Conservation (phyloP, 2,329 filamentous ascomycete species). For the Cladosporium sp. region DNA sequence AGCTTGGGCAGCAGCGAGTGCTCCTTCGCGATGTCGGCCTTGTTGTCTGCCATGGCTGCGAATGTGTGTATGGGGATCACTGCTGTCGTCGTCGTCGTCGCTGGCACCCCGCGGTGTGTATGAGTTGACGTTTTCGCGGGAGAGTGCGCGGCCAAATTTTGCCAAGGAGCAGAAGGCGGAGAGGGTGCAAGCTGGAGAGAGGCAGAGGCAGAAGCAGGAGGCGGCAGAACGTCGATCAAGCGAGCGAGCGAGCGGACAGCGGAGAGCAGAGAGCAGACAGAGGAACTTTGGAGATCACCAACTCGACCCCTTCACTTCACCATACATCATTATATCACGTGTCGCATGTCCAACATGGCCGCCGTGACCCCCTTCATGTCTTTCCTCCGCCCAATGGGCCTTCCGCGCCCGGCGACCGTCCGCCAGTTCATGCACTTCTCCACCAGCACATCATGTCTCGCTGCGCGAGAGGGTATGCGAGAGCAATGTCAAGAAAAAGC, state of each 20-base stretch:
- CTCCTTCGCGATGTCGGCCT: conserved; percentile 58
- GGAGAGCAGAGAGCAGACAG: conserved; percentile 37
- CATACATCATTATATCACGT: conserved; percentile 24
- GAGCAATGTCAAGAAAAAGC: conserved; percentile 1
- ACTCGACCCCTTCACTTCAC: conserved; percentile 10
- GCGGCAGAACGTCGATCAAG: neutral
- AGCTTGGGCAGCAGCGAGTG: conserved; percentile 85
- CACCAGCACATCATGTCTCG: conserved; percentile 30
- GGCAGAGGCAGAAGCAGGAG: neutral
- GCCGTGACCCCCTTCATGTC: conserved; percentile 37
- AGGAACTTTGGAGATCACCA: conserved; percentile 31
- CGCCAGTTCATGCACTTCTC: conserved; percentile 46
- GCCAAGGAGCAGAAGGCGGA: conserved; percentile 9
- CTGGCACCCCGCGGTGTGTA: conserved; percentile 7
- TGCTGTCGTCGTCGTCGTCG: conserved; percentile 23
- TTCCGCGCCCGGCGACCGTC: conserved; percentile 39
- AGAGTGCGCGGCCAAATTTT: conserved; percentile 13
- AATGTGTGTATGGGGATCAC: conserved; percentile 11
- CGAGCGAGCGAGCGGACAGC: neutral
- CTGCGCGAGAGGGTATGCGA: conserved; percentile 30
- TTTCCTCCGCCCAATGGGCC: conserved; percentile 43
- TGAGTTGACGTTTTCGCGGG: conserved; percentile 14
- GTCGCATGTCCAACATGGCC: conserved; percentile 34
- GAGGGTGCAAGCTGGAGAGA: neutral
- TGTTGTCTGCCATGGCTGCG: conserved; percentile 42